These are phyloP conservation scores for Hypocrella siamensis DNA, from an alignment of 2,329 filamentous ascomycete genomes.

Conservation along the genomic window DNA sequence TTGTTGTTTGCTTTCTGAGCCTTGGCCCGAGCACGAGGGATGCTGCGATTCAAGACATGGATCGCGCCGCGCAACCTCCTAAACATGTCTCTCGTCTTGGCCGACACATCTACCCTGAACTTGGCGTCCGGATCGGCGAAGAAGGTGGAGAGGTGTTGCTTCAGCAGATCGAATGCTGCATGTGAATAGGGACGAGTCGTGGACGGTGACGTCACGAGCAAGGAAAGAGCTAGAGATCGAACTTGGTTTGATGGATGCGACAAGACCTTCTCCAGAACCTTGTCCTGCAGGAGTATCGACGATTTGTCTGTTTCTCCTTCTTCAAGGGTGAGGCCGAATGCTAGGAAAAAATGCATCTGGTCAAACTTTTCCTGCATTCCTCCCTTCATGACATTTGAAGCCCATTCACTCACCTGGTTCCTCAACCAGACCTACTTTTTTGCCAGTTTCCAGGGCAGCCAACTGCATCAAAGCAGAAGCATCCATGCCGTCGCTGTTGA, in stretches of 20 bases:
- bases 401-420: slow-evolving; percentile 47
- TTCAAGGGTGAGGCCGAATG: too few species aligned
- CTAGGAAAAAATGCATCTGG: too few species aligned
- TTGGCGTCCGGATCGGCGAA: slow-evolving; percentile 78
- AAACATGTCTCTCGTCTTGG: slow-evolving; percentile 59
- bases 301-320: slow-evolving; percentile 7
- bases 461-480: slow-evolving; percentile 44
- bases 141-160: slow-evolving; percentile 50
- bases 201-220: slow-evolving; percentile 61
- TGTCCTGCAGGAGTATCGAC: slow-evolving; percentile 21
- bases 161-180: slow-evolving; percentile 45
- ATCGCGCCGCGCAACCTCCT: slow-evolving; percentile 58
- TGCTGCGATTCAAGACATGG: slow-evolving; percentile 33
- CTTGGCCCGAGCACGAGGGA: slow-evolving; percentile 19
- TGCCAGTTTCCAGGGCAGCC: slow-evolving; percentile 53
- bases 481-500: slow-evolving; percentile 28
- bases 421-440: slow-evolving; percentile 53
- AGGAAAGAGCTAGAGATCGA: slow-evolving; percentile 64
- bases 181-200: slow-evolving; percentile 57
- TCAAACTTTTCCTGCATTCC: too few species aligned
- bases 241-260: slow-evolving; percentile 45
- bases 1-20: slow-evolving; percentile 18
- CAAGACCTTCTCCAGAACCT: slow-evolving; percentile 35
- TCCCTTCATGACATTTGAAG: too few species aligned
- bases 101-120: slow-evolving; percentile 66